A percentile compares a stretch with the other conserved stretches of the same genome.
phyloP scores from a whole-genome alignment of 352 stramenopile species.

The Pythium brachiatum region DNA sequence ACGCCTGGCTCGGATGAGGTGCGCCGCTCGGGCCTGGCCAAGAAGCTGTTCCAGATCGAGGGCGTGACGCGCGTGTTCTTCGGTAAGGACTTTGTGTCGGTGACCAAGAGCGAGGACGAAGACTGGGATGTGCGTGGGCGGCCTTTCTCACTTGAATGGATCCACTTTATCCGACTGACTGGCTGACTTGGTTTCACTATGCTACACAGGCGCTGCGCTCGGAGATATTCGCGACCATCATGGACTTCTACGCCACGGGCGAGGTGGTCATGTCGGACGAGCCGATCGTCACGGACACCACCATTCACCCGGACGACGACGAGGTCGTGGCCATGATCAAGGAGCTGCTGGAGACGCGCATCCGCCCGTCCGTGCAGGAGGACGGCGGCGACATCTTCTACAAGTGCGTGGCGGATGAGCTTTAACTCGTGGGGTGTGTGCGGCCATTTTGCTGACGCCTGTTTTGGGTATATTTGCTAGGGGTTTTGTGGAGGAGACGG shows the following conservation, averaged over 20 bases:
- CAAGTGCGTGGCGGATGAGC: slow-evolving; percentile 34
- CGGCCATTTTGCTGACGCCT: slow-evolving; percentile 1
- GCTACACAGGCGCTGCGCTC: slow-evolving; percentile 75
- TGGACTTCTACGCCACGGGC: slow-evolving; percentile 95
- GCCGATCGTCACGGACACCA: slow-evolving; percentile 81
- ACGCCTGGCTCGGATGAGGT: slow-evolving; percentile 83
- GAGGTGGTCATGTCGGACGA: slow-evolving; percentile 91
- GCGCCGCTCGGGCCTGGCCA: slow-evolving; percentile 91
- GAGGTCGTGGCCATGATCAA: slow-evolving; percentile 99
- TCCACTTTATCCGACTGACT: not conserved
- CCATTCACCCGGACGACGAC: slow-evolving; percentile 96
- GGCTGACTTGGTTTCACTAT: not conserved
- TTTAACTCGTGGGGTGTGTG: no score
- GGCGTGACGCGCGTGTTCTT: slow-evolving; percentile 97
- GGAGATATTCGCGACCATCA: slow-evolving; percentile 96
- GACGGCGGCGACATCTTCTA: slow-evolving; percentile 99
- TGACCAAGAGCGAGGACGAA: slow-evolving; percentile 95
- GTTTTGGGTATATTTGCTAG: slow-evolving; percentile 27
- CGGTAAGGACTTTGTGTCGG: slow-evolving; percentile 97
- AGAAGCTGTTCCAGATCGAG: slow-evolving; percentile 96
- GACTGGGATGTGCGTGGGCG: slow-evolving; percentile 93
- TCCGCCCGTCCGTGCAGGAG: slow-evolving; percentile 98
- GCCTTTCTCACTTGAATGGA: no score
- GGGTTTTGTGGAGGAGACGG: slow-evolving; percentile 94
- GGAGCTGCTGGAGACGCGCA: slow-evolving; percentile 97